Percentiles rank a stretch among this genome's conserved stretches.
Conservation (phyloP, 208 protist genomes). For the Leptomonas pyrrhocoris region DNA sequence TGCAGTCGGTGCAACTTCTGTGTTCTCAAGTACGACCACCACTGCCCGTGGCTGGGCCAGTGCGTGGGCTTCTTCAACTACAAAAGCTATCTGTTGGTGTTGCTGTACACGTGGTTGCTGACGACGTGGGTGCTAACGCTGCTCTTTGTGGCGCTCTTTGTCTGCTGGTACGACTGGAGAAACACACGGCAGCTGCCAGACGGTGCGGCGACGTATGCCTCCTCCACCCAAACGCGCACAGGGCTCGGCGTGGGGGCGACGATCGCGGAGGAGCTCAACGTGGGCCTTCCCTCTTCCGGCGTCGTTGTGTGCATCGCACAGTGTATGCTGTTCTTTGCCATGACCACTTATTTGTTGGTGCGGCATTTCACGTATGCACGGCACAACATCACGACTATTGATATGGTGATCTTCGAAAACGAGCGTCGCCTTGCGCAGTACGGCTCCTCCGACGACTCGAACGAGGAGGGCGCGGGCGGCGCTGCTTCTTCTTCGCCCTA, state of each 20-base stretch:
- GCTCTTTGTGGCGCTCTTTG: constrained; percentile 44
- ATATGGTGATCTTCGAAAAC: constrained; percentile 79
- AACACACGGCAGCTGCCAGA: not conserved
- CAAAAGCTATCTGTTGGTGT: constrained; percentile 86
- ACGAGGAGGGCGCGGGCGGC: constrained; percentile 4
- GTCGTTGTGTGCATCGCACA: constrained; percentile 79
- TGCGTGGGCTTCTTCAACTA: constrained; percentile 95
- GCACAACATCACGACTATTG: constrained; percentile 88
- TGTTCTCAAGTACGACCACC: constrained; percentile 93
- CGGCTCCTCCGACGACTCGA: constrained; percentile 23
- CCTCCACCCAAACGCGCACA: not conserved
- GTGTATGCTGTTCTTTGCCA: constrained; percentile 69
- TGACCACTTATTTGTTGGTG: constrained; percentile 67
- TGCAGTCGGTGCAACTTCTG: constrained; percentile 90
- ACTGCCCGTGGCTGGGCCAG: constrained; percentile 93
- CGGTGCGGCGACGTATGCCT: not conserved
- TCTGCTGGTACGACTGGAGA: constrained; percentile 26
- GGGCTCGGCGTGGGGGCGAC: constrained; percentile 34
- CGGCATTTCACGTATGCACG: constrained; percentile 73
- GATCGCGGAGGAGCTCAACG: constrained; percentile 55
- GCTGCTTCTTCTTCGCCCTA: not conserved
- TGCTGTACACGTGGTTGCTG: constrained; percentile 80
- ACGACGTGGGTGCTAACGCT: constrained; percentile 68
- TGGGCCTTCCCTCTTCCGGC: constrained; percentile 72
- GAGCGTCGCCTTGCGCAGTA: constrained; percentile 24